Percentiles rank a stretch among this genome's conserved stretches.
phyloP scores from a whole-genome alignment of 192 early-diverging fungal species.

The Coemansia sp. region DNA sequence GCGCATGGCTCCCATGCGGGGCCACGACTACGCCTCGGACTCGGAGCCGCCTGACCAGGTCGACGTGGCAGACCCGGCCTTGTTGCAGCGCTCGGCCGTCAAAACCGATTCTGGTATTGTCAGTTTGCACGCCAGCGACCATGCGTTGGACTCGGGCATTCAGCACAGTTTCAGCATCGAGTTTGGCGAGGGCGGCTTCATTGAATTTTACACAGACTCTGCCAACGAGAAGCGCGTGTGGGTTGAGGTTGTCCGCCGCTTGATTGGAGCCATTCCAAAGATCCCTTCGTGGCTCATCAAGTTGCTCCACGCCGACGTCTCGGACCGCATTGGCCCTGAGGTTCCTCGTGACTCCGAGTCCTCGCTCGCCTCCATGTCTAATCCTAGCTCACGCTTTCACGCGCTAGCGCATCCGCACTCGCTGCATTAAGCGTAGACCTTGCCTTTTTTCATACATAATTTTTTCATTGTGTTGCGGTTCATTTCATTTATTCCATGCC shows the following conservation, averaged over 20 bases:
- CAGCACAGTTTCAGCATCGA: conserved; percentile 53
- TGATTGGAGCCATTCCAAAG: conserved; percentile 44
- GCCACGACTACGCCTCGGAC: conserved; percentile 44
- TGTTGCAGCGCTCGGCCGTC: conserved; percentile 7
- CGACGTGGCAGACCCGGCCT: conserved; percentile 37
- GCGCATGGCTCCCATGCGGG: conserved; percentile 10
- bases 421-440: not conserved
- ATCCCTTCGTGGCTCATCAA: conserved; percentile 53
- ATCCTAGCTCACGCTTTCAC: conserved; percentile 37
- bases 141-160: conserved; percentile 29
- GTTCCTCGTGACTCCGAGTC: conserved; percentile 4
- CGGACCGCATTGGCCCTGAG: conserved; percentile 16
- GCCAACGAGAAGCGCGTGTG: conserved; percentile 46
- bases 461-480: not conserved
- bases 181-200: conserved; percentile 40
- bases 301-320: conserved; percentile 46
- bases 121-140: conserved; percentile 16
- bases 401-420: conserved; percentile 26
- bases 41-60: conserved; percentile 40
- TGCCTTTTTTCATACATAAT: too few species aligned
- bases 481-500: not conserved
- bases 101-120: conserved; percentile 37
- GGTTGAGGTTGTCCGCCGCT: conserved; percentile 39
- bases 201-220: conserved; percentile 49
- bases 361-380: conserved; percentile 20